A percentile compares a stretch with the other conserved stretches of the same genome.
Conservation (phyloP, 805 yeast species). For the Candida pseudoglaebosa region DNA sequence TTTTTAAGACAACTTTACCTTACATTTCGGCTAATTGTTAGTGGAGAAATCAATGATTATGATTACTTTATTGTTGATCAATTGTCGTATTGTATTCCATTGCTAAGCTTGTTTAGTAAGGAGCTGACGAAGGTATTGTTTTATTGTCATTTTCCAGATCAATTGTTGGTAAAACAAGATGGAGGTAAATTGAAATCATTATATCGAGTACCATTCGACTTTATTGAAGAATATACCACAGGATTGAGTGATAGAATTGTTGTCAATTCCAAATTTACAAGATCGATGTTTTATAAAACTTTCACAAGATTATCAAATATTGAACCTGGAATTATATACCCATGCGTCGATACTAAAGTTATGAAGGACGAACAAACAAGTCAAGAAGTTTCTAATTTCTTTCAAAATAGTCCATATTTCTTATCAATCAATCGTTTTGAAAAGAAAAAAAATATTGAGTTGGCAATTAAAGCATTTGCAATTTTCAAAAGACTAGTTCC, state of each 20-base stretch:
- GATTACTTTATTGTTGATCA: slow-evolving; percentile 88
- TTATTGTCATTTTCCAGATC: slow-evolving; percentile 97
- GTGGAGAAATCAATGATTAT: slow-evolving; percentile 45
- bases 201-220: slow-evolving; percentile 81
- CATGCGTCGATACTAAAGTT: slow-evolving; percentile 61
- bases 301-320: slow-evolving; percentile 41
- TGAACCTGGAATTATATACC: slow-evolving; percentile 61
- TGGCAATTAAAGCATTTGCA: slow-evolving; percentile 72
- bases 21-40: slow-evolving; percentile 40
- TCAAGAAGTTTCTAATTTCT: slow-evolving; percentile 30
- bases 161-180: slow-evolving; percentile 58
- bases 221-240: slow-evolving; percentile 78
- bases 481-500: slow-evolving; percentile 31
- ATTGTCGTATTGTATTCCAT: slow-evolving; percentile 77
- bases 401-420: slow-evolving; percentile 41
- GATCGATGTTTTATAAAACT: slow-evolving; percentile 58
- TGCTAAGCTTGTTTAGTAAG: slow-evolving; percentile 46
- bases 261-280: slow-evolving; percentile 87
- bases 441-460: slow-evolving; percentile 71
- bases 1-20: slow-evolving; percentile 76
- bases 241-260: slow-evolving; percentile 71
- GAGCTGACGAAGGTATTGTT: slow-evolving; percentile 57
- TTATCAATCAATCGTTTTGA: slow-evolving; percentile 88
- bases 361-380: slow-evolving; percentile 19
- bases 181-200: slow-evolving; percentile 49